Percentiles rank a stretch among this genome's conserved stretches.
phyloP scores from a whole-genome alignment of 163 green algal genomes.

The Scenedesmus sp. region DNA sequence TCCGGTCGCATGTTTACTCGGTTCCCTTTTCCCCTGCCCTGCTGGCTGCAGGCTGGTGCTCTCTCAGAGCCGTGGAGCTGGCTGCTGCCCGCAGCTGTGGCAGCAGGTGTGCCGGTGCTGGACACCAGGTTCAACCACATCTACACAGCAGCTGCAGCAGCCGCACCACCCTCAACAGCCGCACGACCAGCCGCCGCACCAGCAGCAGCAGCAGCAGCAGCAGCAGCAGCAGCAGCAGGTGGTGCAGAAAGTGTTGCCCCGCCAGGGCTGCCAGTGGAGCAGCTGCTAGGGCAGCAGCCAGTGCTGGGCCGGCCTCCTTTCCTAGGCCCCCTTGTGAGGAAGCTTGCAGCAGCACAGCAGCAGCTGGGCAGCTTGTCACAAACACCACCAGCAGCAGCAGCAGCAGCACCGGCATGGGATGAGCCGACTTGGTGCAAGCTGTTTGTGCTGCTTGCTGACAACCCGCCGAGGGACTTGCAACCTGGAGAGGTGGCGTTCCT shows the following conservation, averaged over 20 bases:
- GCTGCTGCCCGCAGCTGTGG: constrained; percentile 41
- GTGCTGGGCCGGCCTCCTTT: constrained; percentile 39
- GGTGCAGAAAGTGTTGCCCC: too few relatives aligned
- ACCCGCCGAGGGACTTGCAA: constrained; percentile 35
- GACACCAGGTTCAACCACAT: constrained; percentile 36
- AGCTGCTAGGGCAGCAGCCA: constrained; percentile 29
- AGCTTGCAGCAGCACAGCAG: background rate
- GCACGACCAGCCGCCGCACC: background rate
- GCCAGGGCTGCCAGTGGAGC: background rate
- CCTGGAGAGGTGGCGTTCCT: background rate
- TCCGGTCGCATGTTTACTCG: too few relatives aligned
- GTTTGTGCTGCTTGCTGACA: constrained; percentile 41
- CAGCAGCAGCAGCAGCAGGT: background rate
- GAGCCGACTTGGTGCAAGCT: constrained; percentile 2
- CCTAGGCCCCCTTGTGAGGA: constrained; percentile 41
- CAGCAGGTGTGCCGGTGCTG: constrained; percentile 42
- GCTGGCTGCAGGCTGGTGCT: background rate
- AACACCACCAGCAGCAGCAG: constrained; percentile 1
- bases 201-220: background rate
- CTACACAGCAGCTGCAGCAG: background rate
- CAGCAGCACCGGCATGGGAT: constrained; percentile 21
- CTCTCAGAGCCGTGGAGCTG: constrained; percentile 40
- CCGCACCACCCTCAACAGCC: background rate
- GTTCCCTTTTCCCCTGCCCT: background rate
- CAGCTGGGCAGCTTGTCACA: background rate